Base-by-base conservation (phyloP, 2,329 filamentous ascomycete genomes). In the Pyrenophora graminea region DNA sequence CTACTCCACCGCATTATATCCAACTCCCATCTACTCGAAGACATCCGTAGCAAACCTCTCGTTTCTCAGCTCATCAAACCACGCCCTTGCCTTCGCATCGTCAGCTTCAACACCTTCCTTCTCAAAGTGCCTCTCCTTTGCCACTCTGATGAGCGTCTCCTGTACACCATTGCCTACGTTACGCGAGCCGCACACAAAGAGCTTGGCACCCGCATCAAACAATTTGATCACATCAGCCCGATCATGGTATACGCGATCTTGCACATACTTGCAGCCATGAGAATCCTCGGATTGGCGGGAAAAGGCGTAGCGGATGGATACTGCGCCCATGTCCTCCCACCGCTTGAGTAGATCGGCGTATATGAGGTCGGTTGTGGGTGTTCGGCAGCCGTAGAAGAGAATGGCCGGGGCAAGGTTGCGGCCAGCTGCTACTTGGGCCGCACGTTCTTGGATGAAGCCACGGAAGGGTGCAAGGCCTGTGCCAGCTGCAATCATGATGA, bases 361-460 rank as follows among this genome's bases (percentile, higher is more conserved):
- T 0, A 89, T 64, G 34, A 84, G 78, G 57, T 89, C 86, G 10
- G 74, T 68, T 0, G 75, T 77, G 1, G 80, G 79, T 4, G 75
- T 66, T 12, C 82, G 81, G 66, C 85, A 88, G 4, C 86, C 87
- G 59, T 83, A 80, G 74, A 87, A 88, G 1, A 89, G 76, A n/a
- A 89, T 55, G 0, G 85, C 84, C 0, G 81, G 82, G 0, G 83
- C 85, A 0, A 89, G 74, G 12, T 62, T 59, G 10, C 80, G 75
- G 1, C 84, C 84, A 0, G 75, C 76, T 3, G 69, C 71, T 9
- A 77, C 66, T 50, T 79, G 73, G 8, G 68, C 64, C 30, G 71
- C 71, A 45, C 71, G 71, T 51, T 74, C 71, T 51, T 73, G 74
- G 33, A 77, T 74, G 49, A 74, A 76, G 13, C 73, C 71, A 8